phyloP scores from a whole-genome alignment of 768 basidiomycete genomes.

The Lactarius psammicola region DNA sequence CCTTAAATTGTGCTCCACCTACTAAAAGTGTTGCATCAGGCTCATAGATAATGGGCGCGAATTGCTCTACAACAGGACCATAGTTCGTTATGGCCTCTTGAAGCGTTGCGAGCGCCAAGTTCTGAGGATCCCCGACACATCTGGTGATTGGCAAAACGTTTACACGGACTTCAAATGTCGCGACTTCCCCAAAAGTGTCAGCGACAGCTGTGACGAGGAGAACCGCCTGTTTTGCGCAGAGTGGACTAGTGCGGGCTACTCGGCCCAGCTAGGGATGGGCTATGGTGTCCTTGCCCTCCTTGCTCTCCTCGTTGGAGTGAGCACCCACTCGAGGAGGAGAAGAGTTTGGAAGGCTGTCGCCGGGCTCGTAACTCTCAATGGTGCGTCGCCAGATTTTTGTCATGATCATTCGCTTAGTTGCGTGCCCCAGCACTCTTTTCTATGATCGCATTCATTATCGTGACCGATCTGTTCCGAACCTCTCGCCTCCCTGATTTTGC shows the following conservation, averaged over 20 bases:
- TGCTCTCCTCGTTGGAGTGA: constrained; percentile 64
- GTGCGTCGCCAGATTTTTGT: constrained; percentile 37
- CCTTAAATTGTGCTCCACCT: constrained; percentile 5
- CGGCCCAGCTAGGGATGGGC: constrained; percentile 61
- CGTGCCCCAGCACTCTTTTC: constrained; percentile 52
- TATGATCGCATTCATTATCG: constrained; percentile 58
- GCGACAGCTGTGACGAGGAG: constrained; percentile 49
- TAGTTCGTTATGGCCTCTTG: constrained; percentile 57
- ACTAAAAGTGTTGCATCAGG: constrained; percentile 31
- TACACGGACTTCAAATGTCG: constrained; percentile 63
- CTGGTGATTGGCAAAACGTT: constrained; percentile 44
- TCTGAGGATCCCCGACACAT: constrained; percentile 47
- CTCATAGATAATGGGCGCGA: constrained; percentile 43
- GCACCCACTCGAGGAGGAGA: constrained; percentile 67
- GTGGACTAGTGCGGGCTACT: constrained; percentile 71
- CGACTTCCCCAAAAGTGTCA: constrained; percentile 56
- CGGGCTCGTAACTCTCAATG: constrained; percentile 59
- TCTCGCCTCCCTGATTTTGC: constrained; percentile 51
- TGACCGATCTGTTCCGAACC: constrained; percentile 58
- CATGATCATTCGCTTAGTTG: background rate
- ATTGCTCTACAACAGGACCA: constrained; percentile 46
- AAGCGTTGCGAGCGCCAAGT: constrained; percentile 54
- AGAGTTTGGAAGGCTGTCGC: constrained; percentile 77
- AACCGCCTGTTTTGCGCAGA: constrained; percentile 59
- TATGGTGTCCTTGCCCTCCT: constrained; percentile 58